These are phyloP conservation scores for Aquilaria malaccensis DNA, from an alignment of 345 rosid genomes.

Conservation along the genomic window DNA sequence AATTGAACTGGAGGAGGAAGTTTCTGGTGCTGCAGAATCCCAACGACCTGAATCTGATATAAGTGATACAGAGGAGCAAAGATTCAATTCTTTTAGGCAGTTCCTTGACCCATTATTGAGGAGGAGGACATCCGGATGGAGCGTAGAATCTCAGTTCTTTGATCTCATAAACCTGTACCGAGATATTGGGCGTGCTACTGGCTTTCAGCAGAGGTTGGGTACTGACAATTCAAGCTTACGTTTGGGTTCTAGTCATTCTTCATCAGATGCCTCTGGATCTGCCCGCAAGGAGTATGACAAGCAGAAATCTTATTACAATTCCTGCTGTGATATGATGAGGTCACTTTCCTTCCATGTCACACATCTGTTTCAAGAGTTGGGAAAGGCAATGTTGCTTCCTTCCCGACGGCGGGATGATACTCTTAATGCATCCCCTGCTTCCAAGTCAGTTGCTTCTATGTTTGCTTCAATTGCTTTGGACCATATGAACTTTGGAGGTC, in stretches of 20 bases:
- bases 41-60: constrained; percentile 45
- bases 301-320: constrained; percentile 66
- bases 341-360: constrained; percentile 84
- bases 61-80: constrained; percentile 60
- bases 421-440: constrained; percentile 65
- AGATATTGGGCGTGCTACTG: constrained; percentile 77
- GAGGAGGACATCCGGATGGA: constrained; percentile 83
- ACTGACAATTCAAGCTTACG: constrained; percentile 41
- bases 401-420: constrained; percentile 93
- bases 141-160: constrained; percentile 82
- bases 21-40: constrained; percentile 33
- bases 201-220: constrained; percentile 56
- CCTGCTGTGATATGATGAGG: constrained; percentile 91
- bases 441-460: constrained; percentile 73
- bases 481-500: constrained; percentile 77
- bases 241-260: constrained; percentile 39
- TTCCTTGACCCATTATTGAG: constrained; percentile 86
- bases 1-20: constrained; percentile 44
- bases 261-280: constrained; percentile 42
- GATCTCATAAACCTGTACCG: constrained; percentile 87
- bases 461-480: constrained; percentile 73
- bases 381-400: constrained; percentile 88
- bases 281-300: constrained; percentile 56
- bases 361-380: constrained; percentile 92
- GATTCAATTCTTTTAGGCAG: constrained; percentile 83